phyloP scores from a whole-genome alignment of 2,329 filamentous ascomycete genomes.

The Botryotinia convoluta region DNA sequence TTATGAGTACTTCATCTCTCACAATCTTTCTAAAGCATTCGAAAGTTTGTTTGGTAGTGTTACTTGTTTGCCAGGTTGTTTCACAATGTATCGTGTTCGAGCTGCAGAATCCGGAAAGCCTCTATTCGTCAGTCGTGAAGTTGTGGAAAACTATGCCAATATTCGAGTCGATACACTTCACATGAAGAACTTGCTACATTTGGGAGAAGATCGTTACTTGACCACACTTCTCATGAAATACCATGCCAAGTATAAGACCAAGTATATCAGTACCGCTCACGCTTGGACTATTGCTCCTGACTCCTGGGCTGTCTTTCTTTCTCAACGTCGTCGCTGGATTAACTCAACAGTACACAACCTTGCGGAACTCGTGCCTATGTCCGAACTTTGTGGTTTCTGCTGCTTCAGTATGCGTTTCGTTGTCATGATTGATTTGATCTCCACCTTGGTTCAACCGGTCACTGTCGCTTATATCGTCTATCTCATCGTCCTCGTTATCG shows the following conservation, averaged over 20 bases:
- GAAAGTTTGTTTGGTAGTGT: conserved; percentile 96
- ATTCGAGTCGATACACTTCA: conserved; percentile 97
- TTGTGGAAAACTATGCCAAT: conserved; percentile 82
- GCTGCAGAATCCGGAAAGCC: conserved; percentile 93
- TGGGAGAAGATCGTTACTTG: conserved; percentile 96
- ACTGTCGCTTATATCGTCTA: conserved; percentile 88
- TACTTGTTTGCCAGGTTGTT: conserved; percentile 96
- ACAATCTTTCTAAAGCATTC: conserved; percentile 95
- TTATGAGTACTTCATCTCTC: conserved; percentile 99
- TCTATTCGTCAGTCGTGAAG: conserved; percentile 89
- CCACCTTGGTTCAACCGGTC: conserved; percentile 88
- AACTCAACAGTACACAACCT: conserved; percentile 99
- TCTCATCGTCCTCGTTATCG: conserved; percentile 71
- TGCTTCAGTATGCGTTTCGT: conserved; percentile 99
- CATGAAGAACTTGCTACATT: conserved; percentile 96
- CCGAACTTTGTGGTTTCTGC: conserved; percentile 97
- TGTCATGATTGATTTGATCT: conserved; percentile 89
- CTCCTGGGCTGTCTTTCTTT: conserved; percentile 90
- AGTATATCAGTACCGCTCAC: conserved; percentile 88
- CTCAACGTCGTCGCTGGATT: conserved; percentile 98
- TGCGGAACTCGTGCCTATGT: conserved; percentile 88
- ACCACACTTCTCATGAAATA: conserved; percentile 92
- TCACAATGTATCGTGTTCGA: conserved; percentile 97
- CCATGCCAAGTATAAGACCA: conserved; percentile 95
- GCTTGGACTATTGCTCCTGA: conserved; percentile 98